Base-by-base conservation (phyloP, 2,329 filamentous ascomycete genomes). In the Fusarium oligoseptatum region DNA sequence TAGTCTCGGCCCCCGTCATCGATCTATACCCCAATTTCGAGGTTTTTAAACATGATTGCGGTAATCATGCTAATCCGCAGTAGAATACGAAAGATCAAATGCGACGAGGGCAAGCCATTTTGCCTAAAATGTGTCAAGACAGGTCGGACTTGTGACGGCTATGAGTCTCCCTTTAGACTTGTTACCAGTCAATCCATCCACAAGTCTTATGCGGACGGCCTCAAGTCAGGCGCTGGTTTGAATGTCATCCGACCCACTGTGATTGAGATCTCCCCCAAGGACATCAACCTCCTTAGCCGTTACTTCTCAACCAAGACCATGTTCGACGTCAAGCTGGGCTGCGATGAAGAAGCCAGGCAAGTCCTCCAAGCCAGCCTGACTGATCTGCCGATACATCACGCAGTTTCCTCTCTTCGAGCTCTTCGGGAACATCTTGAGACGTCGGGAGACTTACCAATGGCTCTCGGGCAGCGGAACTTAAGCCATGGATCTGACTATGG, bases 231-330 rank as follows among this genome's bases (percentile, higher is more conserved):
- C 24, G 60, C 67, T 74, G 50, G 56, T 60, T 68, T 73, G 61
- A 69, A 73, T 68, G 36, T 58, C 62, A 73, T 73, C 34, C 72
- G 64, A 37, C 75, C 78, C 55, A 74, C 52, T 32, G 66, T 68
- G 27, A 60, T 70, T 64, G 60, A 50, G 10, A 68, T 72, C 6
- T n/a, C 73, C 39, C 69, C 76, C 50, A 55, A 81, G 57, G 81
- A 83, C 7, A 80, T 83, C 69, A 62, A 75, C 24, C 76, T 82
- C 39, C 82, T 86, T 56, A 81, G 80, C 56, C 83, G 79, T 37
- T 83, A 79, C 70, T 84, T 85, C 73, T 85, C 84, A 20, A 85
- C 81, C 61, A 86, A 85, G 60, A 84, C 83, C 43, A 78, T 85
- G 29, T 83, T 85, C 65, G 76, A 82, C 36, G 81, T 85, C 32